These are phyloP conservation scores for Firmiana major DNA, from an alignment of 345 rosid genomes.

Conservation along the genomic window DNA sequence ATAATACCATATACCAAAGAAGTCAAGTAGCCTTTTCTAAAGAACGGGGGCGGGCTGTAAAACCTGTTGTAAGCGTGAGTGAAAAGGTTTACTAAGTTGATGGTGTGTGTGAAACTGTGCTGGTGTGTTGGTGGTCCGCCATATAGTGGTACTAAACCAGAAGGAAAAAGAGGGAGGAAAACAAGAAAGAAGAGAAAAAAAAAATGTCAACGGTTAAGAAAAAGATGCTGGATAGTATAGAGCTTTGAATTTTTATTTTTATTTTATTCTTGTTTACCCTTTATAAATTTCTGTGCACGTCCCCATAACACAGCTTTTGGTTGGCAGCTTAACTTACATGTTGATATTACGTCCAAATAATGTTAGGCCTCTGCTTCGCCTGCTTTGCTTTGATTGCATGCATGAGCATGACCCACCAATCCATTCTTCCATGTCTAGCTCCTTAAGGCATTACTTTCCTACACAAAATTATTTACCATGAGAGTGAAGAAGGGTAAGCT, in stretches of 20 bases:
- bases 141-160: conserved; percentile 28
- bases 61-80: conserved; percentile 37
- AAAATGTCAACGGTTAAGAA: conserved; percentile 55
- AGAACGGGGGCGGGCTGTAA: conserved; percentile 22
- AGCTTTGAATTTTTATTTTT: conserved; percentile 27
- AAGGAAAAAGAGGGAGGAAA: background rate
- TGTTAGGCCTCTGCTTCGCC: background rate
- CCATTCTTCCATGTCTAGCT: conserved; percentile 4
- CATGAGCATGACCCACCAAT: conserved; percentile 21
- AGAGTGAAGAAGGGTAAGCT: background rate
- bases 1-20: conserved; percentile 14
- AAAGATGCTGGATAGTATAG: conserved; percentile 25
- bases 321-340: conserved; percentile 18
- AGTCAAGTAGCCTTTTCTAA: conserved; percentile 34
- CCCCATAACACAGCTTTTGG: conserved; percentile 16
- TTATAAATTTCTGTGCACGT: conserved; percentile 51
- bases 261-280: conserved; percentile 29
- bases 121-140: conserved; percentile 57
- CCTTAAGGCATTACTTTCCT: background rate
- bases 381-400: background rate
- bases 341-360: background rate
- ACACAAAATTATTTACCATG: background rate
- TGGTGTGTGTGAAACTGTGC: conserved; percentile 44
- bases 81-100: conserved; percentile 38
- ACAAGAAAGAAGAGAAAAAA: background rate